Evolutionary conservation across 257 asterid species (phyloP).

Genomic region (Penstemon barbatus): DNA sequence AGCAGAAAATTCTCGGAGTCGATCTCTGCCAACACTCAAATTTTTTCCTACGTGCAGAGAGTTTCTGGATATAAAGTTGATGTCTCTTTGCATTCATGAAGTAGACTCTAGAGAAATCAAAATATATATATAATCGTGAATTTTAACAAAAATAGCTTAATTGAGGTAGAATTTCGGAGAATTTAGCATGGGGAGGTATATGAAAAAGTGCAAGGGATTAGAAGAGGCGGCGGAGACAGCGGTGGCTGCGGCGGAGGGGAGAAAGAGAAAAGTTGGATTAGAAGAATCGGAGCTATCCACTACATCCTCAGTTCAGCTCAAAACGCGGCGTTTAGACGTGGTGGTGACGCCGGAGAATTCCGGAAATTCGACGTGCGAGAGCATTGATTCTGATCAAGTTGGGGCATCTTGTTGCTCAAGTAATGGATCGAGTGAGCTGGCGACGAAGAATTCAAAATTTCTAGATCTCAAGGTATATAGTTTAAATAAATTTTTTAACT

Average conservation of each 20-base stretch:
- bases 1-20: slow-evolving; percentile 35
- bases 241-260: slow-evolving; percentile 23
- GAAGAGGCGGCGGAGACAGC: slow-evolving; percentile 34
- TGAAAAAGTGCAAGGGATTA: slow-evolving; percentile 34
- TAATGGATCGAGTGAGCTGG: slow-evolving; percentile 38
- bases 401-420: slow-evolving; percentile 45
- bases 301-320: slow-evolving; percentile 36
- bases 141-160: not conserved
- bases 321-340: slow-evolving; percentile 38
- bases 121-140: not conserved
- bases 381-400: slow-evolving; percentile 28
- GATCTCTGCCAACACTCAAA: slow-evolving; percentile 31
- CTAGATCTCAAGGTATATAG: slow-evolving; percentile 56
- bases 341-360: slow-evolving; percentile 31
- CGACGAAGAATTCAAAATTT: slow-evolving; percentile 27
- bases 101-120: not conserved
- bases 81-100: slow-evolving; percentile 9
- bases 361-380: slow-evolving; percentile 34
- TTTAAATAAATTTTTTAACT: slow-evolving; percentile 8
- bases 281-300: slow-evolving; percentile 37
- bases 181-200: slow-evolving; percentile 21
- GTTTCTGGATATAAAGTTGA: not conserved
- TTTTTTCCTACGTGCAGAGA: slow-evolving; percentile 27
- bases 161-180: not conserved
- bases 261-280: slow-evolving; percentile 45